Percentiles rank a stretch among this genome's conserved stretches.
Conservation (phyloP, 2,329 filamentous ascomycete genomes). For the Fonsecaea multimorphosa region DNA sequence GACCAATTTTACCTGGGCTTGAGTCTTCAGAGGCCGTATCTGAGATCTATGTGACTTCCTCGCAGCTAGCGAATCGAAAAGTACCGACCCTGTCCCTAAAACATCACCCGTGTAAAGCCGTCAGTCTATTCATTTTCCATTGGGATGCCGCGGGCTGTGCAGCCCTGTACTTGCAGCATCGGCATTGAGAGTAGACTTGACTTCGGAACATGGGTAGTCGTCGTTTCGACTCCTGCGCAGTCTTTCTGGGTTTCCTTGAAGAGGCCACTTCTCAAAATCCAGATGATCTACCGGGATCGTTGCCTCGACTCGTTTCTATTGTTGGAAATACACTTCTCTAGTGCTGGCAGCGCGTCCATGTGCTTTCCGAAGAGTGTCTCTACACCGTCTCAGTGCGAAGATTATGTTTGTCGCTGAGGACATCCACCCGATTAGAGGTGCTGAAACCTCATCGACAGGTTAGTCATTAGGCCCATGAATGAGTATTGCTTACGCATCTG, state of each 20-base stretch:
- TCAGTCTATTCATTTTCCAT: neutral
- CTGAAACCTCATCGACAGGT: neutral
- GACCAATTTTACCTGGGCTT: neutral
- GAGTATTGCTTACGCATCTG: neutral
- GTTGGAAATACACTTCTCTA: neutral
- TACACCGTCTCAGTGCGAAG: neutral
- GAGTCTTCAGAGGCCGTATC: no score
- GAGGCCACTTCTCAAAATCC: neutral
- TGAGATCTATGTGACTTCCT: neutral
- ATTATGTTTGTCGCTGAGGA: neutral
- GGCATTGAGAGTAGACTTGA: neutral
- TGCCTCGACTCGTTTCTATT: neutral
- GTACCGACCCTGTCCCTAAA: constrained; percentile 5
- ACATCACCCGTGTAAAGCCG: neutral
- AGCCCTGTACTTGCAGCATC: neutral
- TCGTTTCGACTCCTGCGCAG: neutral
- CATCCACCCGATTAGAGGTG: neutral
- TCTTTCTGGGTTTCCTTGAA: neutral
- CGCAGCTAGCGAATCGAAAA: neutral
- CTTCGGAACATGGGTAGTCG: constrained; percentile 1
- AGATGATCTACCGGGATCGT: neutral
- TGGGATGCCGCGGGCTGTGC: neutral
- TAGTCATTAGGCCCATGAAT: neutral
- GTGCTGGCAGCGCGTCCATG: neutral
- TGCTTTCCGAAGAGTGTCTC: neutral